Conservation (phyloP, 1,139 yeast genomes). For the Kodamaea sp. region DNA sequence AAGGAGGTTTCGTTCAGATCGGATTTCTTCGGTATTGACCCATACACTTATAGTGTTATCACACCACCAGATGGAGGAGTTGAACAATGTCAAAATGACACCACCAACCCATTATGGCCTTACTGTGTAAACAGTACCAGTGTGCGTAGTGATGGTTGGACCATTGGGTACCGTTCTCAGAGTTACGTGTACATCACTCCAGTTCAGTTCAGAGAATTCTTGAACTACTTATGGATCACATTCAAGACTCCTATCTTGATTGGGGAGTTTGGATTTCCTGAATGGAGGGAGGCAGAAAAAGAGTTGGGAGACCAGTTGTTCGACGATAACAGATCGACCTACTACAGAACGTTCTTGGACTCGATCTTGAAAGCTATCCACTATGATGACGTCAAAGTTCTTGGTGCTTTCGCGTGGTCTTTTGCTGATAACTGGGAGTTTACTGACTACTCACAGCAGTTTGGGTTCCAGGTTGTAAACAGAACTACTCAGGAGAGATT, state of each 20-base stretch:
- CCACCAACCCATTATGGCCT: conserved; percentile 20
- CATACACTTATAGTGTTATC: conserved; percentile 30
- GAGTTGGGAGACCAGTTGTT: conserved; percentile 24
- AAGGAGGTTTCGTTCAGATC: conserved; percentile 20
- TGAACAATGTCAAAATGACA: conserved; percentile 19
- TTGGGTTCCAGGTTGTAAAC: conserved; percentile 37
- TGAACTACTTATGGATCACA: conserved; percentile 23
- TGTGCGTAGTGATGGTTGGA: conserved; percentile 27
- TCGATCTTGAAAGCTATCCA: conserved; percentile 26
- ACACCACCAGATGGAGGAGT: conserved; percentile 23
- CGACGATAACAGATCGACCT: conserved; percentile 31
- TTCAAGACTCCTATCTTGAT: conserved; percentile 24
- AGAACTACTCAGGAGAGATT: conserved; percentile 30
- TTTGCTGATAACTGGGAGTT: conserved; percentile 38
- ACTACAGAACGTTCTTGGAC: conserved; percentile 29
- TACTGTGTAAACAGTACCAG: conserved; percentile 19
- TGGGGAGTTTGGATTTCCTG: conserved; percentile 38
- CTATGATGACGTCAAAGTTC: conserved; percentile 28
- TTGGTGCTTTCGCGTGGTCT: conserved; percentile 38
- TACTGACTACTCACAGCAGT: conserved; percentile 31
- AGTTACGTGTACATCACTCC: conserved; percentile 26
- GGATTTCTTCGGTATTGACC: conserved; percentile 39
- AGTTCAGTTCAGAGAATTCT: conserved; percentile 17
- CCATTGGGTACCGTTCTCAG: conserved; percentile 28
- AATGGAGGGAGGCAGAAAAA: conserved; percentile 30